Evolutionary conservation across 179 eudicot genomes (phyloP).

Genomic region (Actinidia chinensis): DNA sequence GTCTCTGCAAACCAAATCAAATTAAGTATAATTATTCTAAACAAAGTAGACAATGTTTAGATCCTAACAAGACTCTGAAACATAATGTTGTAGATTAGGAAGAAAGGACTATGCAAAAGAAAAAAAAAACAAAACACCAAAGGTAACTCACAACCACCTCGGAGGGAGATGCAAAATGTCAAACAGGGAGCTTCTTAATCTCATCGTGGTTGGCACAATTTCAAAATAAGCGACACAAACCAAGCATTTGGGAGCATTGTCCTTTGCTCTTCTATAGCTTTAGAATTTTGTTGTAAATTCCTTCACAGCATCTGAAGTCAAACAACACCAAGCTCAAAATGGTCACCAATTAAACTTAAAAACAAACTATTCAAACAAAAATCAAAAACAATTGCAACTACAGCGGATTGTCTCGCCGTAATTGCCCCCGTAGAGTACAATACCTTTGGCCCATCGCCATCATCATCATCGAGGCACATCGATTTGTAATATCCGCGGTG

Average conservation of each 20-base stretch:
- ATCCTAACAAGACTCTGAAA: conserved; percentile 9
- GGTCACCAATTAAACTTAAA: conserved; percentile 2
- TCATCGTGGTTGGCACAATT: conserved; percentile 59
- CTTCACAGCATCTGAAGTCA: conserved; percentile 65
- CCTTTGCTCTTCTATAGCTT: conserved; percentile 52
- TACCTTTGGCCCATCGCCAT: conserved; percentile 24
- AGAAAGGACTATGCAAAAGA: background rate
- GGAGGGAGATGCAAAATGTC: conserved; percentile 61
- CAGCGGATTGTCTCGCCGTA: conserved; percentile 23
- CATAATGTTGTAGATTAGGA: background rate
- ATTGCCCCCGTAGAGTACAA: conserved; percentile 30
- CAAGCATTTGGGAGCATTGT: conserved; percentile 89
- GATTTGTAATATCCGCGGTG: background rate
- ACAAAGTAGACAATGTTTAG: background rate
- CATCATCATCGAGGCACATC: background rate
- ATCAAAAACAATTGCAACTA: background rate
- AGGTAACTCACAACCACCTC: conserved; percentile 66
- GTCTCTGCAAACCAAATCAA: conserved; percentile 52
- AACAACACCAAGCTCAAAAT: conserved; percentile 15
- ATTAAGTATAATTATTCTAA: conserved; percentile 6
- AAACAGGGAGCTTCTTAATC: conserved; percentile 65
- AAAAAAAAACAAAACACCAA: background rate
- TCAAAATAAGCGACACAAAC: conserved; percentile 77
- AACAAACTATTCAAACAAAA: conserved; percentile 6
- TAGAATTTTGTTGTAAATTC: conserved; percentile 64